Evolutionary conservation across 805 yeast genomes (phyloP).

Genomic region (Suhomyces emberorum): DNA sequence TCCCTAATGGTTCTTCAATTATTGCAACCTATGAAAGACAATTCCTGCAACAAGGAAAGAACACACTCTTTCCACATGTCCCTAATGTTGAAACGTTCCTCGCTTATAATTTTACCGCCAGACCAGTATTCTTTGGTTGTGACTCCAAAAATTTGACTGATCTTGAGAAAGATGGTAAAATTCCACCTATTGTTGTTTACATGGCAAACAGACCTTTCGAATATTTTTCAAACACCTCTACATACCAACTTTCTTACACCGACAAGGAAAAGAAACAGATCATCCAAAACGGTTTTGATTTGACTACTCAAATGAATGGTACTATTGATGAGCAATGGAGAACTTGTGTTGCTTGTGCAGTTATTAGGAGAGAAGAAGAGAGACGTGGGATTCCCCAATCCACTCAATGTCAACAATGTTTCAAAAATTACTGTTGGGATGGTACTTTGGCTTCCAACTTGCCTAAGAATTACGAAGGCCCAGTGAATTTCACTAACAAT

Average conservation of each 20-base stretch:
- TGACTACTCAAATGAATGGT: constrained; percentile 59
- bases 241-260: constrained; percentile 61
- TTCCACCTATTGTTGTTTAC: constrained; percentile 77
- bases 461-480: constrained; percentile 13
- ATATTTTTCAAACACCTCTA: constrained; percentile 66
- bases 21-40: constrained; percentile 34
- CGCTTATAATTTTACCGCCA: constrained; percentile 56
- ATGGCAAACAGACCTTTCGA: constrained; percentile 70
- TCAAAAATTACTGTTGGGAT: constrained; percentile 73
- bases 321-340: constrained; percentile 69
- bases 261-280: constrained; percentile 55
- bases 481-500: constrained; percentile 26
- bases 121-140: constrained; percentile 84
- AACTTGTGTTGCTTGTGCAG: constrained; percentile 79
- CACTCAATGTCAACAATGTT: constrained; percentile 72
- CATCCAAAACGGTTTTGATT: constrained; percentile 73
- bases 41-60: constrained; percentile 44
- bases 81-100: constrained; percentile 66
- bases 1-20: constrained; percentile 36
- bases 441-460: constrained; percentile 31
- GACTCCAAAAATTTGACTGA: constrained; percentile 59
- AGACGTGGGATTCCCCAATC: constrained; percentile 56
- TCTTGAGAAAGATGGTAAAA: constrained; percentile 34
- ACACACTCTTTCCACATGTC: constrained; percentile 73
- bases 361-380: constrained; percentile 75